Base-by-base conservation (phyloP, 768 basidiomycete species). In the Coprinopsis marcescibilis region DNA sequence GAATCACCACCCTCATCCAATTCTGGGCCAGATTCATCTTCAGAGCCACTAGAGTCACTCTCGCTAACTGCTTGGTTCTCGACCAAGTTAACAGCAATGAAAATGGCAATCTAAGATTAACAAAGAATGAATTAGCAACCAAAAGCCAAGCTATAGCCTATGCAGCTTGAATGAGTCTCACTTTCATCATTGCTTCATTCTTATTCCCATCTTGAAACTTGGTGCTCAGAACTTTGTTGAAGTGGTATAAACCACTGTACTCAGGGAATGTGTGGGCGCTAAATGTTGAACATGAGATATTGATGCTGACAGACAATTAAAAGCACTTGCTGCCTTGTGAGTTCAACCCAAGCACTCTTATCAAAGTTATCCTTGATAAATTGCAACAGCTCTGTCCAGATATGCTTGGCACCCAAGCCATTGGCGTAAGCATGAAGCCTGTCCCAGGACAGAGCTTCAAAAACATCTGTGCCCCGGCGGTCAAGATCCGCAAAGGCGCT, bases 401-500 rank as follows among this genome's bases (percentile, higher is more conserved):
- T 25, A 45, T 73, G 70, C 24, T 67, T 57, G 0, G 60, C 60
- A 51, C 56, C 62, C 3, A 70, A 23, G 4, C 71, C 72, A 20
- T 39, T 39, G 35, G 61, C 38, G 40, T 66, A 55, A 7, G 48
- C 54, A 51, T 75, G 72, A 13, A 74, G 56, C 1, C 53, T 52
- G 52, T 76, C 71, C 43, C 64, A 73, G 12, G 65, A 65, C 2
- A 65, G 21, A 25, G 67, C 62, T 3, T 27, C 17, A 41, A 66
- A 50, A 4, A 65, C 64, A 51, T 71, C 66, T 8, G 65, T 69
- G 45, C 56, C 24, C 12, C 19, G n/a, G n/a, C n/a, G n/a, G n/a
- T n/a, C 25, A 13, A 75, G 23, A 0, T 24, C 37, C 70, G 69
- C 72, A 48, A 74, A 74, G 2, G 64, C 59, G 57, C 70, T 74